Conservation (phyloP, 1,284 basidiomycete genomes). For the Vanrija pseudolonga region DNA sequence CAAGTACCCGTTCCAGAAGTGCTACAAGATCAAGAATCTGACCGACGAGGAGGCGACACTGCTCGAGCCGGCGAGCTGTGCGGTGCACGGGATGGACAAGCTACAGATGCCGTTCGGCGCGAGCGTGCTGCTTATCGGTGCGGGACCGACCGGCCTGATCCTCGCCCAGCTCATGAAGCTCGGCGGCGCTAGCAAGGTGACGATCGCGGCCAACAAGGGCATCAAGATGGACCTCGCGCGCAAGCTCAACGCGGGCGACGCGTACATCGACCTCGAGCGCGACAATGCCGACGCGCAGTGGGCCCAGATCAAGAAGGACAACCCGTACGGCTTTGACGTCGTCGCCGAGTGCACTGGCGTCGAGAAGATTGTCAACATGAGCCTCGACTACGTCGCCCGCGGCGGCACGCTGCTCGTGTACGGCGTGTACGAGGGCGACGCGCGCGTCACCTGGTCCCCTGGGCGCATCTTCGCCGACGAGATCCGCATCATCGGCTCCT, state of each 20-base stretch:
- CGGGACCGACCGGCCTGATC: conserved; percentile 69
- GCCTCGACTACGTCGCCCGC: conserved; percentile 77
- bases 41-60: conserved; percentile 82
- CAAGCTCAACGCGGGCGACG: conserved; percentile 68
- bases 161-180: conserved; percentile 79
- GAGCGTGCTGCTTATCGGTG: conserved; percentile 66
- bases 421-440: conserved; percentile 64
- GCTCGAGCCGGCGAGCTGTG: conserved; percentile 82
- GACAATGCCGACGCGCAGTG: conserved; percentile 71
- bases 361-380: conserved; percentile 71
- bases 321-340: conserved; percentile 82
- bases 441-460: conserved; percentile 75
- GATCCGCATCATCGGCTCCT: conserved; percentile 79
- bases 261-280: conserved; percentile 77
- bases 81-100: conserved; percentile 82
- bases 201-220: conserved; percentile 76
- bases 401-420: conserved; percentile 52
- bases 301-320: conserved; percentile 68
- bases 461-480: conserved; percentile 81
- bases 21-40: conserved; percentile 78
- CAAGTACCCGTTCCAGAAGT: conserved; percentile 63
- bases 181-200: conserved; percentile 70
- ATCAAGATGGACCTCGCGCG: conserved; percentile 79
- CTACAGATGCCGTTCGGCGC: conserved; percentile 70
- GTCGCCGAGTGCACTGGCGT: conserved; percentile 84